These are phyloP conservation scores for Gossypium bickii DNA, from an alignment of 345 rosid species.

Conservation along the genomic window DNA sequence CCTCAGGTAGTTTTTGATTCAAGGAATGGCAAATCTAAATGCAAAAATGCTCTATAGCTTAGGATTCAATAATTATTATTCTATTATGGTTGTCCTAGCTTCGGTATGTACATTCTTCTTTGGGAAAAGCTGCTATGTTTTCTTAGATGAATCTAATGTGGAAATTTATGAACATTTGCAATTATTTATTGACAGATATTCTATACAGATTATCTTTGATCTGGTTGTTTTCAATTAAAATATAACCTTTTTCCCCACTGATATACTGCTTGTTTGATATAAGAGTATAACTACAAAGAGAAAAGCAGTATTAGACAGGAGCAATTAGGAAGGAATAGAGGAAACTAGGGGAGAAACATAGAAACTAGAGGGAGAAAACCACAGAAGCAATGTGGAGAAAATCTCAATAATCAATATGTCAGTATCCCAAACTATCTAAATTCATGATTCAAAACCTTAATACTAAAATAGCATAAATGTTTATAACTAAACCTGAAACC, in stretches of 20 bases:
- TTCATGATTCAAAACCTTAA: background rate
- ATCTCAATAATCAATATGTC: background rate
- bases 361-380: background rate
- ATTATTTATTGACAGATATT: background rate
- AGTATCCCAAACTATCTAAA: background rate
- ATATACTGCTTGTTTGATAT: background rate
- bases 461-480: background rate
- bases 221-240: background rate
- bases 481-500: no score
- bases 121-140: background rate
- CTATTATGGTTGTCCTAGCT: background rate
- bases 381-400: background rate
- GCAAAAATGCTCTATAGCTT: background rate
- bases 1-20: slow-evolving; percentile 52
- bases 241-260: background rate
- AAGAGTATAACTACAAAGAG: background rate
- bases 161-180: background rate
- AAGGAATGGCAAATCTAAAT: background rate
- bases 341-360: background rate
- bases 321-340: background rate
- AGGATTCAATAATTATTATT: background rate
- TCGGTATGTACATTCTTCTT: background rate
- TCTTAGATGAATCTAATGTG: background rate
- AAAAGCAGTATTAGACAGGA: background rate
- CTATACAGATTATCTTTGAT: background rate